These are phyloP conservation scores for Coemansia sp. DNA, from an alignment of 192 early-diverging fungal genomes.

Conservation along the genomic window DNA sequence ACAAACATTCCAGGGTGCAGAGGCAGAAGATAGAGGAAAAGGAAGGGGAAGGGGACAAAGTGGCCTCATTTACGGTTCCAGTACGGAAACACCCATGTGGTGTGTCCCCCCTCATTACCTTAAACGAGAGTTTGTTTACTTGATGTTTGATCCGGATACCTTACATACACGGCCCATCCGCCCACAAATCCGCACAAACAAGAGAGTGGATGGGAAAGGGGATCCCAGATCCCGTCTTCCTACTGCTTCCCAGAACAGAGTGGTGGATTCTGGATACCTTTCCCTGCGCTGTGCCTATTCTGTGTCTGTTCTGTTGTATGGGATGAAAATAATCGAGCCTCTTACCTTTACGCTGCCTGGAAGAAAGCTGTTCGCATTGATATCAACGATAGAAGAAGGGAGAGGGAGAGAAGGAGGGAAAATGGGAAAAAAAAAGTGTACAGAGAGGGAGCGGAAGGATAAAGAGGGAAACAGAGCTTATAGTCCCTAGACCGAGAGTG, in stretches of 20 bases:
- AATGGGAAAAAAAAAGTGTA: not conserved
- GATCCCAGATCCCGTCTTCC: not conserved
- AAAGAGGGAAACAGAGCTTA: not conserved
- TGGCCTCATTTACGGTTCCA: slow-evolving; percentile 2
- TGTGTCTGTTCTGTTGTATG: too few relatives aligned
- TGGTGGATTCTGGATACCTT: too few relatives aligned
- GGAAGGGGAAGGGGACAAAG: not conserved
- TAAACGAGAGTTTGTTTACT: not conserved
- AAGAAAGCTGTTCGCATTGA: too few relatives aligned
- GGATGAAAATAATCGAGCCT: too few relatives aligned
- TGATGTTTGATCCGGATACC: not conserved
- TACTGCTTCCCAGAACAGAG: too few relatives aligned
- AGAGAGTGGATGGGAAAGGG: not conserved
- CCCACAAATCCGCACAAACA: not conserved
- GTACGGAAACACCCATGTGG: not conserved
- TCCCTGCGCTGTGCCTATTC: too few relatives aligned
- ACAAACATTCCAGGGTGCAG: not conserved
- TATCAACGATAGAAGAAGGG: not conserved
- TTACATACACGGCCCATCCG: too few relatives aligned
- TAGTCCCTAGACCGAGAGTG: not conserved
- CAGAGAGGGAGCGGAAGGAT: slow-evolving; percentile 1
- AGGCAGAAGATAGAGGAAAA: not conserved
- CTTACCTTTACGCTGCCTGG: too few relatives aligned
- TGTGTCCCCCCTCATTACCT: not conserved
- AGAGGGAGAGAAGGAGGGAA: slow-evolving; percentile 4